A percentile compares a stretch with the other conserved stretches of the same genome.
phyloP scores from a whole-genome alignment of 495 filamentous ascomycete genomes.

The Letharia lupina region DNA sequence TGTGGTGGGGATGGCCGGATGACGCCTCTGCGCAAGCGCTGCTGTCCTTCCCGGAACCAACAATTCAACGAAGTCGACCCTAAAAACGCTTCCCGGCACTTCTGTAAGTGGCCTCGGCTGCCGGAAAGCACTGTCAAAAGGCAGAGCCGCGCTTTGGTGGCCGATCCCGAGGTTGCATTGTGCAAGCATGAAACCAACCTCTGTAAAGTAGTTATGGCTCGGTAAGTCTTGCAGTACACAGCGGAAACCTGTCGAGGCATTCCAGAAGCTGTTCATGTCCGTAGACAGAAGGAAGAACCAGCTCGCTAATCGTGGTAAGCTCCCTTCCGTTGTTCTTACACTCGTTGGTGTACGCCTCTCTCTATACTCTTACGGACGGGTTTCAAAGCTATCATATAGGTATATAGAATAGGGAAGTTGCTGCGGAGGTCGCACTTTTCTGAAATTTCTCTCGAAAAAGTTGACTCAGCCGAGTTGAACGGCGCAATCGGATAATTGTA shows the following conservation, averaged over 20 bases:
- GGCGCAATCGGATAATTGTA: too few species aligned
- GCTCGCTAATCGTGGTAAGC: too few species aligned
- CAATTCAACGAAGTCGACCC: background rate
- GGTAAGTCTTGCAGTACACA: background rate
- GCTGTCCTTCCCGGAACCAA: background rate
- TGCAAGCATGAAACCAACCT: background rate
- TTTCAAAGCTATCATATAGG: too few species aligned
- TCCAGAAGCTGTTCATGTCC: background rate
- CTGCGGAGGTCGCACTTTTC: too few species aligned
- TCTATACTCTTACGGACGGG: too few species aligned
- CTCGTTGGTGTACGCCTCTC: too few species aligned
- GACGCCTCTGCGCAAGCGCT: background rate
- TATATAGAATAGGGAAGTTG: too few species aligned
- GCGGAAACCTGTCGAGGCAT: background rate
- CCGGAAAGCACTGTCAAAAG: constrained; percentile 6
- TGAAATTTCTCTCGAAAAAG: too few species aligned
- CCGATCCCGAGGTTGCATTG: constrained; percentile 1
- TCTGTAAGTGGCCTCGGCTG: constrained; percentile 6
- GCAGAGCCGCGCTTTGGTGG: constrained; percentile 17
- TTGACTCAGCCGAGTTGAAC: too few species aligned
- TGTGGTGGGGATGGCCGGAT: background rate
- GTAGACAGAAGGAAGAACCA: background rate
- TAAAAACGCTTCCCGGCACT: constrained; percentile 13
- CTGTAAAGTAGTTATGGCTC: background rate
- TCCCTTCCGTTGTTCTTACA: too few species aligned